Base-by-base conservation (phyloP, 768 basidiomycete genomes). In the Coprinellus micaceus region DNA sequence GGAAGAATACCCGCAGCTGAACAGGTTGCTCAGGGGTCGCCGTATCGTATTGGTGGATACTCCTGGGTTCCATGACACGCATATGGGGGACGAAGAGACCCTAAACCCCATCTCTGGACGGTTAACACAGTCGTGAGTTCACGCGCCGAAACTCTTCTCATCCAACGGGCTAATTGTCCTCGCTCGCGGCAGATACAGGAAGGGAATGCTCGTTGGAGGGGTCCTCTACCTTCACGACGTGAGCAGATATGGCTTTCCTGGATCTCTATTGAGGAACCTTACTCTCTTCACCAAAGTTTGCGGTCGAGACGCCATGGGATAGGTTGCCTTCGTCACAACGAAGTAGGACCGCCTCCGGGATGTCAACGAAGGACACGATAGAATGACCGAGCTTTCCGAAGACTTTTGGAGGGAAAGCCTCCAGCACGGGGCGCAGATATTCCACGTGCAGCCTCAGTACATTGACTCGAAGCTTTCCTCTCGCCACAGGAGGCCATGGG, bases 141-240 rank as follows among this genome's bases (percentile, higher is more conserved):
- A 10, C 4, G 22, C 37, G 22, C 4, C n/a, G n/a, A n/a, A n/a
- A n/a, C 21, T 53, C 29, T 49, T 13, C 12, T 11, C 11, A 13
- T 13, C 13, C 10, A 19, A 12, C 4, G 5, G 12, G 10, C 15
- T 19, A 24, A n/a, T 5, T 19, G 13, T 13, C 11, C 15, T 4
- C 19, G 9, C n/a, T 24, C n/a, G 30, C 19, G 19, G 15, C n/a
- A 59, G 58, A 17, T 60, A 60, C 25, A 11, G 45, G 13, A 28
- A 26, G 5, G 46, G 46, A 5, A 50, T 57, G n/a, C 47, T 50
- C 25, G 30, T 60, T 5, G 48, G 52, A 7, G 59, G 55, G 25
- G 41, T 60, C 7, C 28, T 60, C 9, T 60, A 57, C 33, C 54
- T 60, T 13, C 56, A 57, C 41, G 39, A 53, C 17, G 57, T 60